Percentiles rank a stretch among this genome's conserved stretches.
Evolutionary conservation across 2,329 filamentous ascomycete species (phyloP).

Genomic region (Diaporthe sp.): DNA sequence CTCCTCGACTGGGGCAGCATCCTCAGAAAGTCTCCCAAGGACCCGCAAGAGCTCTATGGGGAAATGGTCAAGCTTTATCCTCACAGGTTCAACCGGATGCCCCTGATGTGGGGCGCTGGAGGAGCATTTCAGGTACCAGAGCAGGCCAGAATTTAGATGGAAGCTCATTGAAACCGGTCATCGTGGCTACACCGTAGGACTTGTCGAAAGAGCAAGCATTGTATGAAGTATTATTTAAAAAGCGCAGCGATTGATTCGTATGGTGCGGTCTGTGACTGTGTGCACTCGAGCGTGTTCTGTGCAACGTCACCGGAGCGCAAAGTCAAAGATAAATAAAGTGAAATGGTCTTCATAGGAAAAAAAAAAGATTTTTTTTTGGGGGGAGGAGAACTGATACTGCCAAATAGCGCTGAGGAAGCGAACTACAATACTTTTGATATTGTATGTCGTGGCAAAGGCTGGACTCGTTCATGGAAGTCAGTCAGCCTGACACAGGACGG

Average conservation of each 20-base stretch:
- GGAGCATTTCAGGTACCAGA: background rate
- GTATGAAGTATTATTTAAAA: background rate
- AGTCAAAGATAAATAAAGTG: background rate
- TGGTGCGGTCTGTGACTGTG: background rate
- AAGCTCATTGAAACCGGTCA: background rate
- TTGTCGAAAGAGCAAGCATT: background rate
- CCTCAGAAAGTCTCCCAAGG: background rate
- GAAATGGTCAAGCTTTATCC: slow-evolving; percentile 4
- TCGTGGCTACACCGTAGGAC: too few relatives aligned
- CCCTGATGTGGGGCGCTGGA: background rate
- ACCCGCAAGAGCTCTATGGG: background rate
- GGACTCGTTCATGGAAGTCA: too few relatives aligned
- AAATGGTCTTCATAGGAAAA: background rate
- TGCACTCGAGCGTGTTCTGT: background rate
- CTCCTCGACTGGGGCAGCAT: background rate
- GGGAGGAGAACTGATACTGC: background rate
- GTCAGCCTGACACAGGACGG: too few relatives aligned
- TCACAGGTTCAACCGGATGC: background rate
- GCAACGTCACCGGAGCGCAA: background rate
- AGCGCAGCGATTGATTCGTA: too few relatives aligned
- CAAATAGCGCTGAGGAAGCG: background rate
- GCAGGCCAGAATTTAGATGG: background rate
- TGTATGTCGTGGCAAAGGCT: too few relatives aligned
- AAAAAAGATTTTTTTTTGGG: too few relatives aligned
- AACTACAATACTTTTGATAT: too few relatives aligned